Evolutionary conservation across 2,329 filamentous ascomycete species (phyloP).

Genomic region (Penicillium hordei): DNA sequence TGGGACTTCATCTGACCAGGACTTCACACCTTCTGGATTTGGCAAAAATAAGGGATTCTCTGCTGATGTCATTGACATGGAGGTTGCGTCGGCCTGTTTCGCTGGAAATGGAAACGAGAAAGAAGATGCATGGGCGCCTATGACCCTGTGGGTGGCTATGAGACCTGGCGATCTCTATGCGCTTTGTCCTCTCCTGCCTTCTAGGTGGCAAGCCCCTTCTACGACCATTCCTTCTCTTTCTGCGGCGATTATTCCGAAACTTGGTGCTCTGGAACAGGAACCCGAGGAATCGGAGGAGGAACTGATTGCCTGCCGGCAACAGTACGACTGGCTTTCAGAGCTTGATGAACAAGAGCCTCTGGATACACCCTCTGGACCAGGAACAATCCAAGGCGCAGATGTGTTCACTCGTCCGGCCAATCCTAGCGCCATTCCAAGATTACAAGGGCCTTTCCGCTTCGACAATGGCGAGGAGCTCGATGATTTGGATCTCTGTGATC

Average conservation of each 20-base stretch:
- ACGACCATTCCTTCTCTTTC: constrained; percentile 79
- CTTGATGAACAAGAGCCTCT: constrained; percentile 56
- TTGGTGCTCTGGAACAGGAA: constrained; percentile 48
- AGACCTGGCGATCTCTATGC: constrained; percentile 89
- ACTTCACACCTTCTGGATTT: constrained; percentile 74
- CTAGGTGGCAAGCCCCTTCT: constrained; percentile 76
- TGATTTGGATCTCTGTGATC: constrained; percentile 60
- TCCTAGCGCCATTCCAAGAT: constrained; percentile 56
- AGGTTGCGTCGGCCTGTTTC: constrained; percentile 87
- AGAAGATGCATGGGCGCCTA: constrained; percentile 77
- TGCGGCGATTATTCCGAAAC: constrained; percentile 75
- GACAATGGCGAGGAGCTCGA: constrained; percentile 51
- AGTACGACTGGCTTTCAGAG: constrained; percentile 59
- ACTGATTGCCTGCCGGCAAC: constrained; percentile 51
- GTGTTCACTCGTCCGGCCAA: constrained; percentile 57
- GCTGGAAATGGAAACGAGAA: constrained; percentile 64
- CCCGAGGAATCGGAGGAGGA: constrained; percentile 47
- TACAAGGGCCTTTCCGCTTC: constrained; percentile 62
- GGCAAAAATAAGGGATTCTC: constrained; percentile 80
- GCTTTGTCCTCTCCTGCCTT: constrained; percentile 83
- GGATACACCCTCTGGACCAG: constrained; percentile 38
- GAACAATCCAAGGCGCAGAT: constrained; percentile 47
- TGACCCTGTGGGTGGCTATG: constrained; percentile 98
- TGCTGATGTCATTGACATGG: constrained; percentile 87
- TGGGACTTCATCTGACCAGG: constrained; percentile 76